Base-by-base conservation (phyloP, 345 rosid genomes). In the Kernera saxatilis region DNA sequence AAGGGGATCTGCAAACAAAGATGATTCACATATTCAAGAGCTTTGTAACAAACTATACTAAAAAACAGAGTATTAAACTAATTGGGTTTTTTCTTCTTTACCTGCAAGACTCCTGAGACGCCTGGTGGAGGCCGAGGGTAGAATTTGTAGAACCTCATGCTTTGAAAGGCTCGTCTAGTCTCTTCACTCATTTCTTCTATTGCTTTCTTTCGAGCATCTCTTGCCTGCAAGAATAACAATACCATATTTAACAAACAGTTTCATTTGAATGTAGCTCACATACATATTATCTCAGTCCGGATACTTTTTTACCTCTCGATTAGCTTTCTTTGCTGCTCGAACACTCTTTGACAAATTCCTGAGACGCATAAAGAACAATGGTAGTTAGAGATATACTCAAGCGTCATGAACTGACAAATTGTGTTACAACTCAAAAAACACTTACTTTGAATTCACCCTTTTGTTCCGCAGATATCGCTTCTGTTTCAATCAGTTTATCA, bases 131-230 rank as follows among this genome's bases (percentile, higher is more conserved):
- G 78, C 72, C 75, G 79, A 17, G 98, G 98, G 76, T 92, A 92
- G 71, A 92, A 92, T 76, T 92, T 92, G 86, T 89, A 87, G 70
- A 92, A 83, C 73, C 61, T 92, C 82, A 83, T 87, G 37, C 56
- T 81, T 57, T 94, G 77, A 54, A 81, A 86, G 13, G 90, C 93
- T 5, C 67, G 55, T 76, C 70, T 89, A 9, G 82, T 78, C 19
- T 88, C 97, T 78, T 80, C 93, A 14, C 84, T 94, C 96, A 94
- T 83, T 74, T 86, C 95, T 72, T 84, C 91, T 54, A 84, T 68
- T 23, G 89, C 88, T 58, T 80, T 94, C 77, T 60, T 84, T 58
- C 97, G 84, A 43, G 97, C 90, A 69, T 88, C 95, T 80, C 77
- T 94, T 50, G 93, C 98, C 97, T 91, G 49, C 54, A 61, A n/a